phyloP scores from a whole-genome alignment of 768 basidiomycete genomes.

The Grammothele lineata region DNA sequence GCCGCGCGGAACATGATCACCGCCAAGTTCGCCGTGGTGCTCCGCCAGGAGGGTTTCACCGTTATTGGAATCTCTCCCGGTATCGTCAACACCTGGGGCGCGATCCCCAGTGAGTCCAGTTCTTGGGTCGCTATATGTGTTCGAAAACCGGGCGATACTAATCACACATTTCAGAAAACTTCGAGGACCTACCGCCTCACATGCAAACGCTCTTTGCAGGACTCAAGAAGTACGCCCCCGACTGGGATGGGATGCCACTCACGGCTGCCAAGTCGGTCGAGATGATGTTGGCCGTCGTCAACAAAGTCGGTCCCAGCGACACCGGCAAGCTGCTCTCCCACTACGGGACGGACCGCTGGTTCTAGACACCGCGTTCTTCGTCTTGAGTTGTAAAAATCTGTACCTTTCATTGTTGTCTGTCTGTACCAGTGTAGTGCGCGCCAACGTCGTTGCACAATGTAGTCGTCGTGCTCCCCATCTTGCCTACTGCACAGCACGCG shows the following conservation, averaged over 20 bases:
- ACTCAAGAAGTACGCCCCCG: constrained; percentile 13
- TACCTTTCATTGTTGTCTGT: too few relatives aligned
- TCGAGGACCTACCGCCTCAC: background rate
- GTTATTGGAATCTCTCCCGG: constrained; percentile 37
- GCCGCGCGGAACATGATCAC: constrained; percentile 33
- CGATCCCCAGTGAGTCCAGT: constrained; percentile 11
- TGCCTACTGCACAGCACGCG: too few relatives aligned
- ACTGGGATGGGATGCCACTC: constrained; percentile 11
- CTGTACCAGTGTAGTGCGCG: too few relatives aligned
- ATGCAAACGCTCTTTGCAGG: constrained; percentile 28
- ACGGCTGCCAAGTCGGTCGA: constrained; percentile 14
- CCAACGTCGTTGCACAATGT: too few relatives aligned
- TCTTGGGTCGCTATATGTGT: background rate
- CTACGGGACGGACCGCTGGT: too few relatives aligned
- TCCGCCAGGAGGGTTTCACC: constrained; percentile 27
- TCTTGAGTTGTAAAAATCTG: too few relatives aligned
- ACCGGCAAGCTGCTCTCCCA: constrained; percentile 3
- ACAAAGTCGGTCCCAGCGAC: constrained; percentile 8
- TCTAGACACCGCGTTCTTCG: constrained; percentile 17
- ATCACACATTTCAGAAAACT: constrained; percentile 14
- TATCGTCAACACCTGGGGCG: constrained; percentile 28
- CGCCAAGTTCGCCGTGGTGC: constrained; percentile 31
- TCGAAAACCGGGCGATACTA: background rate
- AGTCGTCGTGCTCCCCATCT: too few relatives aligned
- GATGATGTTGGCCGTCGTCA: constrained; percentile 8